Percentiles rank a stretch among this genome's conserved stretches.
phyloP scores from a whole-genome alignment of 2,329 filamentous ascomycete species.

The Exophiala sp. region DNA sequence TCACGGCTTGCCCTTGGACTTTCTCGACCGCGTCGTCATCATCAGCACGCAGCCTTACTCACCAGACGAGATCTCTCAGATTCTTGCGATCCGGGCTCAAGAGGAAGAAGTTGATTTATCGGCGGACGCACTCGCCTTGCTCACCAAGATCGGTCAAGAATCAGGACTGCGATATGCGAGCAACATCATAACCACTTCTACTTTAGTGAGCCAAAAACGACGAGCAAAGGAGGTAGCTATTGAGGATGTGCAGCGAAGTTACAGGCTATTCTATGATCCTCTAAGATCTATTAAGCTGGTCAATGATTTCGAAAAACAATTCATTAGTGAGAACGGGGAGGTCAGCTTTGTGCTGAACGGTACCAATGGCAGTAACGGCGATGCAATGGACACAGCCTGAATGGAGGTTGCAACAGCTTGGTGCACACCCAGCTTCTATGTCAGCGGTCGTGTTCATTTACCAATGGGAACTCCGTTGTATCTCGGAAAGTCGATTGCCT shows the following conservation, averaged over 20 bases:
- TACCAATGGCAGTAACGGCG: constrained; percentile 42
- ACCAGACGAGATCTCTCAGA: constrained; percentile 81
- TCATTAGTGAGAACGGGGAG: constrained; percentile 79
- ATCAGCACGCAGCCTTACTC: constrained; percentile 86
- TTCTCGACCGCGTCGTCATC: constrained; percentile 92
- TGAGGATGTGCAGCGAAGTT: constrained; percentile 88
- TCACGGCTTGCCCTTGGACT: constrained; percentile 89
- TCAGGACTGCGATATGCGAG: constrained; percentile 91
- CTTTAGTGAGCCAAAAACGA: constrained; percentile 79
- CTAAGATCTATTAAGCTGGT: constrained; percentile 85
- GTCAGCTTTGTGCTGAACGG: constrained; percentile 60
- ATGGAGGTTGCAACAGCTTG: background rate
- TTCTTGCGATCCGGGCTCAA: constrained; percentile 82
- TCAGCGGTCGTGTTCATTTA: too few species aligned
- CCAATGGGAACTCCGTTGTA: too few species aligned
- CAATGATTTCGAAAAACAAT: constrained; percentile 77
- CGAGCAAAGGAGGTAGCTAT: constrained; percentile 76
- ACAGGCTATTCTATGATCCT: constrained; percentile 89
- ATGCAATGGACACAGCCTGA: constrained; percentile 65
- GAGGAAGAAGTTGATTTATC: constrained; percentile 94
- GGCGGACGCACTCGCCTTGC: constrained; percentile 79
- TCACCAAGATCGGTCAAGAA: constrained; percentile 94
- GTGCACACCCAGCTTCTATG: too few species aligned
- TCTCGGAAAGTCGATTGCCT: too few species aligned
- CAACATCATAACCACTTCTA: constrained; percentile 92